Percentiles rank a stretch among this genome's conserved stretches.
phyloP scores from a whole-genome alignment of 2,329 filamentous ascomycete genomes.

The Ophiostoma himal-ulmi region DNA sequence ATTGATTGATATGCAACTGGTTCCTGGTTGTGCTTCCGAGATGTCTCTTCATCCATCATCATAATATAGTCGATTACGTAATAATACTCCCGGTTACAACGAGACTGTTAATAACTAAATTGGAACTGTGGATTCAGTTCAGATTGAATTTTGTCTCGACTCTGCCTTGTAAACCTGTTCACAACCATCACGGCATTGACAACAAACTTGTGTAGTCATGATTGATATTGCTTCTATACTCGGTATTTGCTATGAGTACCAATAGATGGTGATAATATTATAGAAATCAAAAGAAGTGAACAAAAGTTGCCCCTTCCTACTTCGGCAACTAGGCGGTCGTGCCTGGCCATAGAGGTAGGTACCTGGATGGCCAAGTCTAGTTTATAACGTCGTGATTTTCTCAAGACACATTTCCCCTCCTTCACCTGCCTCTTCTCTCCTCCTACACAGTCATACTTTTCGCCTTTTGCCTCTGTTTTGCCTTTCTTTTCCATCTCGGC shows the following conservation, averaged over 20 bases:
- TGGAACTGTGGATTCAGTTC: not conserved
- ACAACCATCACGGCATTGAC: not conserved
- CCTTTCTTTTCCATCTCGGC: not conserved
- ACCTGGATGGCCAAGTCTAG: not conserved
- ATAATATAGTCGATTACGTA: not conserved
- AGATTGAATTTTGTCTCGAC: not conserved
- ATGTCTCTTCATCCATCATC: not conserved
- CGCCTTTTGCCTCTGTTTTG: not conserved
- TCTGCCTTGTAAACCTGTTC: not conserved
- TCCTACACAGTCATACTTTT: not conserved
- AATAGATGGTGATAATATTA: not conserved
- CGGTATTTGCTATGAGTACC: not conserved
- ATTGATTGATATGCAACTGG: too few species aligned
- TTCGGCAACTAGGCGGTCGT: slow-evolving; percentile 1
- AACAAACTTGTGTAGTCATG: not conserved
- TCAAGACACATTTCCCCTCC: not conserved
- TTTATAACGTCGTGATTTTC: slow-evolving; percentile 1
- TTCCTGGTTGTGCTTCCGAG: too few species aligned
- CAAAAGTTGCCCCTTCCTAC: not conserved
- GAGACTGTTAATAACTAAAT: not conserved
- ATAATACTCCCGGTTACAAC: not conserved
- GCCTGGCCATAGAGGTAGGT: slow-evolving; percentile 1
- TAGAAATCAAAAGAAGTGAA: not conserved
- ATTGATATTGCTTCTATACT: not conserved
- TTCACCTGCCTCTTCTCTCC: not conserved